Conservation (phyloP, 2,329 filamentous ascomycete species). For the Sclerotinia nivalis region DNA sequence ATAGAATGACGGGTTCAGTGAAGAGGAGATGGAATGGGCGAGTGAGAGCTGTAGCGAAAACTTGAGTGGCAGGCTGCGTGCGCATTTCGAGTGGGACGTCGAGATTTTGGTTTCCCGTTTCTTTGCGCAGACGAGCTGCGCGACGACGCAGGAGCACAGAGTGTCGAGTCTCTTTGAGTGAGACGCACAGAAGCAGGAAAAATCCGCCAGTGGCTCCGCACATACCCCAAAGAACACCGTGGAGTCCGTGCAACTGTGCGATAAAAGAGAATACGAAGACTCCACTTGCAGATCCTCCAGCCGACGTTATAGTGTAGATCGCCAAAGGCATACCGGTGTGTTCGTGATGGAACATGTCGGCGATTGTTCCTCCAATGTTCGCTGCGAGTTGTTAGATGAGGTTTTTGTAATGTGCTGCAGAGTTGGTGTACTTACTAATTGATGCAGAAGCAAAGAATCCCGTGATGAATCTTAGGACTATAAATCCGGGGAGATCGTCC, state of each 20-base stretch:
- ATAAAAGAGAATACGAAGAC: constrained; percentile 29
- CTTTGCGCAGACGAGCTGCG: constrained; percentile 46
- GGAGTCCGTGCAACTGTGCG: constrained; percentile 19
- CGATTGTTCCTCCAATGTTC: constrained; percentile 47
- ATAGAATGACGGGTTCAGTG: constrained; percentile 42
- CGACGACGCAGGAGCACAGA: constrained; percentile 50
- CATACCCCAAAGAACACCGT: constrained; percentile 27
- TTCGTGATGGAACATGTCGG: constrained; percentile 44
- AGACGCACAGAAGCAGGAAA: constrained; percentile 25
- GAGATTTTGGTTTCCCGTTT: constrained; percentile 49
- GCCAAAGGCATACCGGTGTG: constrained; percentile 20
- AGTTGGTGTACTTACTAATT: constrained; percentile 4
- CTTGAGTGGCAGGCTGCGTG: constrained; percentile 50
- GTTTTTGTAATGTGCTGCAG: not conserved
- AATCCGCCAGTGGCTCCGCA: constrained; percentile 23
- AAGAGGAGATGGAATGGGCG: constrained; percentile 46
- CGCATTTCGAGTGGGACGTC: constrained; percentile 44
- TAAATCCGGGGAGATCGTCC: constrained; percentile 48
- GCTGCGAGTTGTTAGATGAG: constrained; percentile 7
- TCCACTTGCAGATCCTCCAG: constrained; percentile 44
- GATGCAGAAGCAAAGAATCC: constrained; percentile 47
- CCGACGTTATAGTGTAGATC: constrained; percentile 15
- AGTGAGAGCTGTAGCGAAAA: constrained; percentile 41
- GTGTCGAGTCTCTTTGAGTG: constrained; percentile 49
- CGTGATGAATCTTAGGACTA: constrained; percentile 51